Base-by-base conservation (phyloP, 2,329 filamentous ascomycete species). In the Cyphellophora attinorum region DNA sequence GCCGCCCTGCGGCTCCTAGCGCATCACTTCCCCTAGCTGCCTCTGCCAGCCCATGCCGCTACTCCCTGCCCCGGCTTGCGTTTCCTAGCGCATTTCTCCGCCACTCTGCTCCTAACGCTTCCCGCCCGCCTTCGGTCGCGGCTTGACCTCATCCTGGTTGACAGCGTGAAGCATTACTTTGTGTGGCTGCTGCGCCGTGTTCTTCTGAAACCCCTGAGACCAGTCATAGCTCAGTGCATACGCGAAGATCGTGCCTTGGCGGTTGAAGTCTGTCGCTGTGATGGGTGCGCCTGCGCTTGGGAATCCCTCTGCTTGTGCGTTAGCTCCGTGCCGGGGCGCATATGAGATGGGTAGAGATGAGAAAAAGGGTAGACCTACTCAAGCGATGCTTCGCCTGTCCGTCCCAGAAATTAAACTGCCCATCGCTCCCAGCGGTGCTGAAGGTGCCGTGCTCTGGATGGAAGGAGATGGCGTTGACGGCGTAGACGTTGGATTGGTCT, bases 381-480 rank as follows among this genome's bases (percentile, higher is more conserved):
- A 91, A 72, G 23, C 84, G 72, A 61, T 91, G 83, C 63, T 91
- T 91, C 40, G 84, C 84, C 52, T 89, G 82, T 65, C 88, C 88
- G 52, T 98, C 91, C 72, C 71, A 75, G 57, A 73, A 70, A 50
- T 62, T 55, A 51, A 96, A 98, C 1, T 91, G 95, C 35, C 91
- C 91, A 60, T 98, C 91, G 19, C 80, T 83, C 36, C 91, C 91
- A 31, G 91, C 86, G 3, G 91, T 98, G 63, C 83, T 93, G 67
- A 98, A 98, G n/a, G 91, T 98, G 53, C 91, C 91, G 60, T 95
- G 88, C 10, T 83, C 72, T 1, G 91, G 91, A 64, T 98, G 91
- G 76, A 96, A 96, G 15, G 85, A 93, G 59, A 98, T 98, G 49
- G 86, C 81, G 64, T 98, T 98, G 55, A 98, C 86, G 2, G 86